A percentile compares a stretch with the other conserved stretches of the same genome.
phyloP scores from a whole-genome alignment of 345 rosid genomes.

The Populus ilicifolia region DNA sequence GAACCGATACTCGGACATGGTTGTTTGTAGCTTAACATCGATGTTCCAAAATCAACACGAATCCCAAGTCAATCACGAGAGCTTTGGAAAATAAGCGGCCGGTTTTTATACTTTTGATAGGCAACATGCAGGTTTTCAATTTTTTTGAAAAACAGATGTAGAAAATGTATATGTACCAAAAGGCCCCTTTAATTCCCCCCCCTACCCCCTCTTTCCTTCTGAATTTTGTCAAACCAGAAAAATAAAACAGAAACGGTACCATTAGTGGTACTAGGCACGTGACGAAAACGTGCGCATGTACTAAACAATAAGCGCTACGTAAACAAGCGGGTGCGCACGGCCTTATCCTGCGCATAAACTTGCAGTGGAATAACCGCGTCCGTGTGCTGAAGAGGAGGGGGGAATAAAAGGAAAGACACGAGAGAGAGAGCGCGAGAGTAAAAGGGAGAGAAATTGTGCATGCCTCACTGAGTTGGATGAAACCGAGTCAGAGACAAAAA shows the following conservation, averaged over 20 bases:
- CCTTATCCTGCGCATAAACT: constrained; percentile 36
- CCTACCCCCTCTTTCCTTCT: not conserved
- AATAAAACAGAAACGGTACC: not conserved
- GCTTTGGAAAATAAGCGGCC: too few species aligned
- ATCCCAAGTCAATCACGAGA: too few species aligned
- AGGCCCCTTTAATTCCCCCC: too few species aligned
- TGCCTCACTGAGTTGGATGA: constrained; percentile 6
- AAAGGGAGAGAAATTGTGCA: not conserved
- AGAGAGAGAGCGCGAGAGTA: constrained; percentile 2
- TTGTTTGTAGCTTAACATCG: too few species aligned
- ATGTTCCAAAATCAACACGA: too few species aligned
- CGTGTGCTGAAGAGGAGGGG: constrained; percentile 28
- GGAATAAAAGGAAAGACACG: constrained; percentile 13
- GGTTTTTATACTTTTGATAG: too few species aligned
- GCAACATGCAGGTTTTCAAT: too few species aligned
- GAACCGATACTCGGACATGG: too few species aligned
- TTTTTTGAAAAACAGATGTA: too few species aligned
- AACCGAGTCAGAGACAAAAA: constrained; percentile 29
- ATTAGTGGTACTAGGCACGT: not conserved
- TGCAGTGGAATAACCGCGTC: constrained; percentile 28
- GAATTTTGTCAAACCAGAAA: not conserved
- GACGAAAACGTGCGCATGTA: not conserved
- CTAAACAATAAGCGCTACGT: not conserved
- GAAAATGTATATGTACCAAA: too few species aligned
- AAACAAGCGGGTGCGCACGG: constrained; percentile 9